phyloP scores from a whole-genome alignment of 129 eudicot genomes.

The Pittosporum tobira region DNA sequence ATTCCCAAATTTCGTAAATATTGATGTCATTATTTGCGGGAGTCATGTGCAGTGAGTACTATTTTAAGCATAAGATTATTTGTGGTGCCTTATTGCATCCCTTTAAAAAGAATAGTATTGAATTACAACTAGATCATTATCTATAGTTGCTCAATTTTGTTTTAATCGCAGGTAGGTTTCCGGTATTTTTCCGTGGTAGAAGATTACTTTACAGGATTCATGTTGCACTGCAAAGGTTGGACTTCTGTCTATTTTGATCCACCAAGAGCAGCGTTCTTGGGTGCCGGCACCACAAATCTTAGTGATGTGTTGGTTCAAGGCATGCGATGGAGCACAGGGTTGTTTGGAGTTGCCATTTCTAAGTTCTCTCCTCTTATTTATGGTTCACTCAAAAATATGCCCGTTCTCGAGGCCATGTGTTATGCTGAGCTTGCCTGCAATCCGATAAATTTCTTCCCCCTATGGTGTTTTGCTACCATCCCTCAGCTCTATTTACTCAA shows the following conservation, averaged over 20 bases:
- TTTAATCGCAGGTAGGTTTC: conserved; percentile 44
- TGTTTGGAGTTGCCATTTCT: too few relatives aligned
- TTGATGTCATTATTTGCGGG: too few relatives aligned
- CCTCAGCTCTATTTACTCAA: too few relatives aligned
- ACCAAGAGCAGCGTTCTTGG: conserved; percentile 39
- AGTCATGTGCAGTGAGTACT: too few relatives aligned
- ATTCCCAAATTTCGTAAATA: not conserved
- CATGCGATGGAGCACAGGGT: conserved; percentile 47
- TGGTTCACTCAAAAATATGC: conserved; percentile 32
- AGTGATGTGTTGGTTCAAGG: conserved; percentile 37
- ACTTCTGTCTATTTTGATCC: conserved; percentile 41
- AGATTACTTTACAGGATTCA: too few relatives aligned
- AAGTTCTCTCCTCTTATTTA: too few relatives aligned
- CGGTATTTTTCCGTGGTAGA: conserved; percentile 36
- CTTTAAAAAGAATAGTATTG: not conserved
- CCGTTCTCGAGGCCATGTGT: conserved; percentile 30
- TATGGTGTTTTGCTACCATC: too few relatives aligned
- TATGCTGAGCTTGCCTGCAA: conserved; percentile 21
- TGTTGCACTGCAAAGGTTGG: conserved; percentile 42
- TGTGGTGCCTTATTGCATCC: too few relatives aligned
- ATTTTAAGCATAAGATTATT: too few relatives aligned
- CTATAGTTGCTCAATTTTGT: too few relatives aligned
- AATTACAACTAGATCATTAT: too few relatives aligned
- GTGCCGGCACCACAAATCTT: too few relatives aligned
- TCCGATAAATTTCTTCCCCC: conserved; percentile 20